phyloP scores from a whole-genome alignment of 805 yeast genomes.

The Cyberlindnera saturnus region DNA sequence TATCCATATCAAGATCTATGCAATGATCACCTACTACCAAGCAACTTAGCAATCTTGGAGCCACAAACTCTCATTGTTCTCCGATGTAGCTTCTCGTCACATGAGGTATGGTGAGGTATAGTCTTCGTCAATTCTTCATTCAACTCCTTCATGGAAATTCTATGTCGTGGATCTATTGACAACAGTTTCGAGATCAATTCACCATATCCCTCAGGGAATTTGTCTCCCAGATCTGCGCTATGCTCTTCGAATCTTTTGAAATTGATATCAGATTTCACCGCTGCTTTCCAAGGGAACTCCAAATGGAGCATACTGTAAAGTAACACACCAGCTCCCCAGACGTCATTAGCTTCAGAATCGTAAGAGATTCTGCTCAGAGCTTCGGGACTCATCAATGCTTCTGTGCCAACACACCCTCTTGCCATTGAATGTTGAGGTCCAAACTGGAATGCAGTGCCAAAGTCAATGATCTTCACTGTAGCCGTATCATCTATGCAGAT shows the following conservation, averaged over 20 bases:
- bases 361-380: constrained; percentile 62
- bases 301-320: constrained; percentile 67
- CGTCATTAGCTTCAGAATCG: constrained; percentile 73
- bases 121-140: not conserved
- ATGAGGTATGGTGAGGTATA: constrained; percentile 1
- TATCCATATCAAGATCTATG: not conserved
- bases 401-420: constrained; percentile 85
- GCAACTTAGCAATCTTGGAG: not conserved
- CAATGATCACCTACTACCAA: not conserved
- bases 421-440: constrained; percentile 51
- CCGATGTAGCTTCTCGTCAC: constrained; percentile 4
- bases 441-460: constrained; percentile 80
- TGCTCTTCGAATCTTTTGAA: constrained; percentile 12
- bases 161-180: constrained; percentile 2
- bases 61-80: constrained; percentile 3
- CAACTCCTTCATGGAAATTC: constrained; percentile 10
- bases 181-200: not conserved
- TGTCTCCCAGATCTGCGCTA: not conserved
- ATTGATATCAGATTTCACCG: constrained; percentile 28
- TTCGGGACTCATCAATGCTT: constrained; percentile 91
- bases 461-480: constrained; percentile 79
- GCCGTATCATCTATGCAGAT: constrained; percentile 74
- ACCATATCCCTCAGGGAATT: constrained; percentile 6
- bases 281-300: constrained; percentile 44
- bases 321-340: constrained; percentile 88